Evolutionary conservation across 2,329 filamentous ascomycete species (phyloP).

Genomic region (Xylariaceae sp.): DNA sequence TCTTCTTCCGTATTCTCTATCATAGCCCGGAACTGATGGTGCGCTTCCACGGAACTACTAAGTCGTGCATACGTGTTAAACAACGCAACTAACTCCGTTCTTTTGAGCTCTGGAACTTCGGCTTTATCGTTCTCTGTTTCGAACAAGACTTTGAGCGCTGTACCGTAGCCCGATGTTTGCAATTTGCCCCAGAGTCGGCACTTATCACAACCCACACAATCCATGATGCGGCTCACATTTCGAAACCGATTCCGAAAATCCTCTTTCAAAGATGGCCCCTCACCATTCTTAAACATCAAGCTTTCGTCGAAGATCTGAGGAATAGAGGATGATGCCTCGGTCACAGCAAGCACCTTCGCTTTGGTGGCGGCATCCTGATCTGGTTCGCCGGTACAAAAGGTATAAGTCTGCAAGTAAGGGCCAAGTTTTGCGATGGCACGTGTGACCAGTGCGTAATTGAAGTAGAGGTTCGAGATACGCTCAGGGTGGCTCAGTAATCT

Average conservation of each 20-base stretch:
- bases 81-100: conserved; percentile 89
- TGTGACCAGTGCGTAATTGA: conserved; percentile 95
- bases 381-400: conserved; percentile 84
- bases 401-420: conserved; percentile 76
- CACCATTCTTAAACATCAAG: conserved; percentile 83
- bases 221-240: conserved; percentile 95
- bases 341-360: conserved; percentile 73
- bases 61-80: conserved; percentile 92
- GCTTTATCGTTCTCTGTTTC: conserved; percentile 72
- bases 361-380: conserved; percentile 76
- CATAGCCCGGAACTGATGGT: conserved; percentile 65
- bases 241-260: conserved; percentile 97
- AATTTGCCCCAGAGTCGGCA: conserved; percentile 97
- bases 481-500: conserved; percentile 84
- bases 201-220: conserved; percentile 98
- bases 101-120: conserved; percentile 65
- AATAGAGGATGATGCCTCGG: conserved; percentile 63
- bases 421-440: conserved; percentile 88
- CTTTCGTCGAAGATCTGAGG: conserved; percentile 88
- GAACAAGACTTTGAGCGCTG: conserved; percentile 91
- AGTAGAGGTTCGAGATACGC: conserved; percentile 94
- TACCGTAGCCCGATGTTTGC: conserved; percentile 90
- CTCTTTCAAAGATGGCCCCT: conserved; percentile 78
- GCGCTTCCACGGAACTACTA: conserved; percentile 71
- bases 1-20: conserved; percentile 35